Base-by-base conservation (phyloP, 225 moss, liverwort and hornwort species). In the Lunularia cruciata region DNA sequence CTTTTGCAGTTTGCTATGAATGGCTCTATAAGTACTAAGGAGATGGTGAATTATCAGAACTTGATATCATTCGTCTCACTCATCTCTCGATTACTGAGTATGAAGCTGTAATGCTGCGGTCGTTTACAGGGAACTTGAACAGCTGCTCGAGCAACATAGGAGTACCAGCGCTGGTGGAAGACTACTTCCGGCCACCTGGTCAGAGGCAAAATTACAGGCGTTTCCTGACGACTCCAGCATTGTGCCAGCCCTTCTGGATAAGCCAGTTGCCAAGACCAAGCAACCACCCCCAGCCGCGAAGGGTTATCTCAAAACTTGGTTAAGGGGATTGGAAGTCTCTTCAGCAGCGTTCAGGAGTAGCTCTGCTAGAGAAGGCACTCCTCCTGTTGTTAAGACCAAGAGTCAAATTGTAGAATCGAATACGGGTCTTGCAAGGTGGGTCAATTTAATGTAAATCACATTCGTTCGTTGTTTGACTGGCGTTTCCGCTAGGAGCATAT, bases 221-320 rank as follows among this genome's bases (percentile, higher is more conserved):
- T 35, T 28, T 40, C 64, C 56, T 62, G 68, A 61, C 43, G 73
- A 63, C 52, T 30, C 52, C n/a, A 64, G 59, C 35, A 61, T 38
- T 42, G 71, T 64, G 38, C 74, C 65, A 64, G 49, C 71, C 28
- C 39, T 68, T 5, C 54, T 54, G 58, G 71, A 59, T 33, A 78
- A 72, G 53, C 19, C 67, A 14, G 74, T 47, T 28, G 48, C 54
- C 3, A 68, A 51, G 25, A 33, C 63, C 25, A 82, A 78, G 58
- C 74, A 70, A 35, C 47, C 25, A 10, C 26, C 65, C 16, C 52
- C 68, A 56, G 70, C 80, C 10, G 83, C 86, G 42, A 84, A 77
- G 59, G 92, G 89, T 54, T 95, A 90, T 70, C 72, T 95, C 2
- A 92, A 86, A 67, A 81, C 88, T 67, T 95, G 92, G 95, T 83